phyloP scores from a whole-genome alignment of 2,329 filamentous ascomycete genomes.

The Hypoxylon sp. region DNA sequence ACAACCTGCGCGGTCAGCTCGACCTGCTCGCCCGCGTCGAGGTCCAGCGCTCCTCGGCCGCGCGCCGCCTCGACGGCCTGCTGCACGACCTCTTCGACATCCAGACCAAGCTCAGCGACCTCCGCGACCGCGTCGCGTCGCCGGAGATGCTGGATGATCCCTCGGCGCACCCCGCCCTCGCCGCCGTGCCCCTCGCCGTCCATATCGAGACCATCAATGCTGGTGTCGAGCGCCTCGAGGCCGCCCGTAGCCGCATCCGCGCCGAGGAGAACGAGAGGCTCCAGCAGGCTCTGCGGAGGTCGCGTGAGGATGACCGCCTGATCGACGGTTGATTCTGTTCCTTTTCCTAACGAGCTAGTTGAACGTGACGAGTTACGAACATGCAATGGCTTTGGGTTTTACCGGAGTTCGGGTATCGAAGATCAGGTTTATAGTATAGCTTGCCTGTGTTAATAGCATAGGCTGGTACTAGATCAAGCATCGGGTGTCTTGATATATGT shows the following conservation, averaged over 20 bases:
- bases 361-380: neutral
- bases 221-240: conserved; percentile 75
- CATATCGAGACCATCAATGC: conserved; percentile 79
- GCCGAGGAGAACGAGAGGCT: conserved; percentile 67
- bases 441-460: neutral
- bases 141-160: conserved; percentile 68
- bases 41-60: conserved; percentile 69
- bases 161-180: too few species aligned
- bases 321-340: conserved; percentile 54
- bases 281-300: conserved; percentile 58
- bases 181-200: conserved; percentile 71
- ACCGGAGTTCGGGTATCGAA: neutral
- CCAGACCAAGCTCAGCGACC: conserved; percentile 71
- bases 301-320: conserved; percentile 52
- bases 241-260: conserved; percentile 65
- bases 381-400: neutral
- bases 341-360: too few species aligned
- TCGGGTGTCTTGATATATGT: neutral
- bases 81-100: conserved; percentile 79
- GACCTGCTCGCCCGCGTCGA: conserved; percentile 71
- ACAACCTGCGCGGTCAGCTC: conserved; percentile 69
- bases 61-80: conserved; percentile 72
- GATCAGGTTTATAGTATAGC: too few species aligned
- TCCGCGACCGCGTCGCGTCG: conserved; percentile 73
- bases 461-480: neutral